Evolutionary conservation across 2,329 filamentous ascomycete species (phyloP).

Genomic region (Fusarium scirpi): DNA sequence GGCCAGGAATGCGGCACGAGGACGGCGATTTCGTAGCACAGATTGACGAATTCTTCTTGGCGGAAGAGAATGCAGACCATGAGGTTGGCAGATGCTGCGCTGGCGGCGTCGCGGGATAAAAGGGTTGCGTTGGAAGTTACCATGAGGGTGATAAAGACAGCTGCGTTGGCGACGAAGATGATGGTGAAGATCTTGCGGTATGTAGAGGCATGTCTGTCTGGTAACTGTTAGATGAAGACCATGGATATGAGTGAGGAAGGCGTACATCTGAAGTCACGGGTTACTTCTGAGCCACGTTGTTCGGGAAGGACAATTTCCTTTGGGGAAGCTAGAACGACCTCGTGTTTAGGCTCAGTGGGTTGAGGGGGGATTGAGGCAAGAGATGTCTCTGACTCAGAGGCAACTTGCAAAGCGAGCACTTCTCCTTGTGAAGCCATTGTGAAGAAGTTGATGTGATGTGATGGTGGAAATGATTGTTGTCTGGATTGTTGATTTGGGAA

Average conservation of each 20-base stretch:
- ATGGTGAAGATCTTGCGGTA: slow-evolving; percentile 14
- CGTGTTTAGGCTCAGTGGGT: fast-evolving
- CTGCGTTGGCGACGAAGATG: slow-evolving; percentile 1
- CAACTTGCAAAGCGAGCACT: background rate
- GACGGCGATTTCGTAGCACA: slow-evolving; percentile 20
- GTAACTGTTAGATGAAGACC: background rate
- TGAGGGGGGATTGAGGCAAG: background rate
- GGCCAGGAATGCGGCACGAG: slow-evolving; percentile 22
- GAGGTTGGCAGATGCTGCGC: slow-evolving; percentile 23
- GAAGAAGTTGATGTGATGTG: background rate
- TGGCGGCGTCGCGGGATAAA: slow-evolving; percentile 11
- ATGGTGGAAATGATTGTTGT: background rate
- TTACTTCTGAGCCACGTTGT: background rate
- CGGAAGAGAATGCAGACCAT: slow-evolving; percentile 25
- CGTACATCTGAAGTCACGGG: slow-evolving; percentile 2
- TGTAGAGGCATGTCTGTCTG: slow-evolving; percentile 10
- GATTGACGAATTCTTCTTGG: slow-evolving; percentile 19
- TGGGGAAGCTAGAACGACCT: background rate
- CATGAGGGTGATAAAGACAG: slow-evolving; percentile 1
- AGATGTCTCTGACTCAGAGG: background rate
- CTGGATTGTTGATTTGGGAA: background rate
- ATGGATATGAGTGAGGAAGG: no score
- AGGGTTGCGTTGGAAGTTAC: background rate
- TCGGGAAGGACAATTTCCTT: background rate
- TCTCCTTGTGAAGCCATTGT: background rate